Conservation (phyloP, 2,329 filamentous ascomycete species). For the Macrophomina phaseolina region DNA sequence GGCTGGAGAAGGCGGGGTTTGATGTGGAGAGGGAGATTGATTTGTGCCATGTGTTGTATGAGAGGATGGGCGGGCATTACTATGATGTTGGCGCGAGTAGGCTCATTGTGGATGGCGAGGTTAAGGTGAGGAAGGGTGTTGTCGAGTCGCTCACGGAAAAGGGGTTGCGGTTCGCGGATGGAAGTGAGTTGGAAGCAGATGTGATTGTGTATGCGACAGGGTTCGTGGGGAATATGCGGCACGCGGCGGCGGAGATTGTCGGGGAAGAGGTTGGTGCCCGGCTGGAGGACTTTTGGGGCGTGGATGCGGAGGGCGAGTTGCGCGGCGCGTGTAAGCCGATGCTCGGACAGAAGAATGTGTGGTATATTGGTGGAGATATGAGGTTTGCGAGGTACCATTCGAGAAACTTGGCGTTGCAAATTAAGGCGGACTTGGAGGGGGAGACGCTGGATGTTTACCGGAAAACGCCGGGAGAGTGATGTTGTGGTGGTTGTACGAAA, state of each 20-base stretch:
- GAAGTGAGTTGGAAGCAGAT: conserved; percentile 50
- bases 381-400: conserved; percentile 55
- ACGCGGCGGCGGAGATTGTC: conserved; percentile 46
- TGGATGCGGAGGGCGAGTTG: conserved; percentile 56
- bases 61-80: conserved; percentile 55
- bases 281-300: conserved; percentile 53
- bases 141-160: conserved; percentile 45
- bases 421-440: conserved; percentile 49
- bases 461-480: conserved; percentile 17
- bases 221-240: conserved; percentile 51
- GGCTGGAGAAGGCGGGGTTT: conserved; percentile 51
- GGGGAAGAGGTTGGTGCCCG: conserved; percentile 48
- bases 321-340: conserved; percentile 47
- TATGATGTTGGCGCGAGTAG: conserved; percentile 53
- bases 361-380: conserved; percentile 53
- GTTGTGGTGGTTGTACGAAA: background rate
- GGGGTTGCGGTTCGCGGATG: conserved; percentile 53
- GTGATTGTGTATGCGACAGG: conserved; percentile 56
- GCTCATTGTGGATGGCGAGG: conserved; percentile 52
- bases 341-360: conserved; percentile 44
- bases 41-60: conserved; percentile 43
- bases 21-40: conserved; percentile 46
- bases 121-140: conserved; percentile 51
- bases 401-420: conserved; percentile 53
- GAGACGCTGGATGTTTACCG: conserved; percentile 27